Evolutionary conservation across 441 rosid genomes (phyloP), one percentile per base, ranked within the genome.

Genomic region (Croton setiger): DNA sequence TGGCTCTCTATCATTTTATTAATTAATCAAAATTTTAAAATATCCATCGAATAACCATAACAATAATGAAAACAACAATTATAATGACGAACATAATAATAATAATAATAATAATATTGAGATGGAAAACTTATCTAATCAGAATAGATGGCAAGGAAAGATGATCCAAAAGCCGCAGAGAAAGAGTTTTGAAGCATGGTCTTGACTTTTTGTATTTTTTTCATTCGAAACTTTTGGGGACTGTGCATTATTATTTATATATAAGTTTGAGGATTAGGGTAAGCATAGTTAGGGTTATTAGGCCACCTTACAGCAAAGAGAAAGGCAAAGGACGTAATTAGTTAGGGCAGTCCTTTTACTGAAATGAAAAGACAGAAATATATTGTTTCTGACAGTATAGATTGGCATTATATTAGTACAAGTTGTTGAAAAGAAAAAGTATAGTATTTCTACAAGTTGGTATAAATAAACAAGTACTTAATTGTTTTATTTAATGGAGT

Each of bases 271-370:
- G 15, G 4, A 35, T 11, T 5, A 9, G 41, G 1, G 51, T 55
- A 15, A 18, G 27, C 15, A n/a, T n/a, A n/a, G n/a, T 3, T 9
- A 20, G 49, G 23, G 3, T 37, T 18, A 0, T 36, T 4, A 5
- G 55, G 23, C 14, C 67, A 9, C 67, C 67, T n/a, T 33, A 9
- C 56, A n/a, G n/a, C n/a, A n/a, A n/a, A n/a, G n/a, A n/a, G n/a
- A n/a, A n/a, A 33, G 58, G 33, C 59, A 7, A 64, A 61, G 65
- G 47, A 43, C 65, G 5, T 43, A 21, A 17, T n/a, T n/a, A n/a
- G n/a, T 18, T 13, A 51, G 68, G n/a, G 47, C 33, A 37, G 45
- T 37, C 43, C 35, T 39, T 18, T 35, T 10, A 64, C 35, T 64
- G 41, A 53, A 51, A 35, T 35, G 58, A 51, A 64, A 56, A 1